Evolutionary conservation across 306 rosid genomes (phyloP), one percentile per base, ranked within the genome.

Genomic region (Pyrus betulifolia): DNA sequence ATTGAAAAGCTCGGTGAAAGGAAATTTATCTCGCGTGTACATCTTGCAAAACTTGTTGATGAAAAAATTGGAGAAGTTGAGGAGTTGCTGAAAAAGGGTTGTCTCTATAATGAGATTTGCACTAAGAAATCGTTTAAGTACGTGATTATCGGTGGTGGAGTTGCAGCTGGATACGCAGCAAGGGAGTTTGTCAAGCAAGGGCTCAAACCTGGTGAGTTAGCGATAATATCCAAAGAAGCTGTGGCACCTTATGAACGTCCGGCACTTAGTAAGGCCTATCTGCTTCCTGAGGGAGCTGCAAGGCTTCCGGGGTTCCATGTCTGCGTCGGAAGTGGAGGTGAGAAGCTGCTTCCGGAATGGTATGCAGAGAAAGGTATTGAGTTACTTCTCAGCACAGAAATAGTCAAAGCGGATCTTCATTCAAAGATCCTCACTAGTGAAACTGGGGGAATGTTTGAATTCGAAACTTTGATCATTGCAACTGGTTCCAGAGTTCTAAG

Each of bases 191-290:
- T 60, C 31, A 67, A 35, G 69, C 80, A 64, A 75, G 87, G 83
- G 23, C 27, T 83, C 3, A 59, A 75, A 30, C 62, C 71, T 0
- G 82, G 89, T 11, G 82, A 86, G 78, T 78, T 86, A 9, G 87
- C 78, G 11, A 80, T 86, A 25, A 76, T 86, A 27, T 86, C 89
- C 8, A 76, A 79, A n/a, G 89, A 86, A 67, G 81, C 77, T 7
- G 87, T 78, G n/a, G 85, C 82, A 3, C 89, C 89, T 31, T 86
- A 86, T 18, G 89, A 86, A 33, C 87, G 87, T 7, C 89, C 89
- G 1, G 55, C 85, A 2, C 85, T 80, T 38, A 86, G 89, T 75
- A 86, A 86, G 70, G 79, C 78, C 31, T 86, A 83, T 74, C 77
- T 86, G 66, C 64, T 78, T 52, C 89, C 85, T 3, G 71, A 81